Conservation (phyloP, 2,329 filamentous ascomycete genomes). For the Ambrosiella beaveri region DNA sequence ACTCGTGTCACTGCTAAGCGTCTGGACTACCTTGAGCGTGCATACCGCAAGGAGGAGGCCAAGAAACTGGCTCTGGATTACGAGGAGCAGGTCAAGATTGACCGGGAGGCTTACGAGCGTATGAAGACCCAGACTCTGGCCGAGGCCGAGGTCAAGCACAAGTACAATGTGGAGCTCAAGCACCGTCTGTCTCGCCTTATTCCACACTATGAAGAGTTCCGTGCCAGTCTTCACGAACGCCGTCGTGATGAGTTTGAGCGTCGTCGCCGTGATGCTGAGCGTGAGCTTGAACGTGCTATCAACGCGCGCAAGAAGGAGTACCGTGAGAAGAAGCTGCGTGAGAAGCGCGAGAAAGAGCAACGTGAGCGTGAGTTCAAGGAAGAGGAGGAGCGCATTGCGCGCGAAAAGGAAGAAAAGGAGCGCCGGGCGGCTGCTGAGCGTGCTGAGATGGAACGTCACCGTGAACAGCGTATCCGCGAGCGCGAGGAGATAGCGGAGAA, state of each 20-base stretch:
- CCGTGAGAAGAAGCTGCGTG: slow-evolving; percentile 63
- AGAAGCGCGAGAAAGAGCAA: slow-evolving; percentile 73
- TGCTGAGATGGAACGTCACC: slow-evolving; percentile 47
- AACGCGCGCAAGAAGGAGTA: slow-evolving; percentile 73
- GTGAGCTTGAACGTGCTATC: slow-evolving; percentile 86
- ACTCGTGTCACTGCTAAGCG: slow-evolving; percentile 86
- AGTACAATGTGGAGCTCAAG: slow-evolving; percentile 82
- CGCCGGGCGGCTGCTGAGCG: slow-evolving; percentile 65
- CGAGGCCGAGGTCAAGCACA: slow-evolving; percentile 76
- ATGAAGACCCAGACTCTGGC: slow-evolving; percentile 60
- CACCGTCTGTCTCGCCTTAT: slow-evolving; percentile 76
- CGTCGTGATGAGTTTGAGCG: slow-evolving; percentile 93
- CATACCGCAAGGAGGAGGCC: slow-evolving; percentile 84
- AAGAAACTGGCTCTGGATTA: slow-evolving; percentile 85
- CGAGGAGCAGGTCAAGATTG: slow-evolving; percentile 59
- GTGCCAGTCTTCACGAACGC: slow-evolving; percentile 63
- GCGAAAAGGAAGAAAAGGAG: slow-evolving; percentile 74
- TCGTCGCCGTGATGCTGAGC: slow-evolving; percentile 76
- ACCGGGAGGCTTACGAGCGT: slow-evolving; percentile 64
- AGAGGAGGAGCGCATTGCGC: slow-evolving; percentile 65
- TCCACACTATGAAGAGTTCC: slow-evolving; percentile 69
- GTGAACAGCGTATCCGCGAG: slow-evolving; percentile 48
- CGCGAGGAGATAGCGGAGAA: slow-evolving; percentile 50
- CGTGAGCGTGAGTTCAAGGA: slow-evolving; percentile 61
- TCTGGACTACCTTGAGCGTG: slow-evolving; percentile 91